Conservation (phyloP, 768 basidiomycete genomes). For the Gyrodon lividus region DNA sequence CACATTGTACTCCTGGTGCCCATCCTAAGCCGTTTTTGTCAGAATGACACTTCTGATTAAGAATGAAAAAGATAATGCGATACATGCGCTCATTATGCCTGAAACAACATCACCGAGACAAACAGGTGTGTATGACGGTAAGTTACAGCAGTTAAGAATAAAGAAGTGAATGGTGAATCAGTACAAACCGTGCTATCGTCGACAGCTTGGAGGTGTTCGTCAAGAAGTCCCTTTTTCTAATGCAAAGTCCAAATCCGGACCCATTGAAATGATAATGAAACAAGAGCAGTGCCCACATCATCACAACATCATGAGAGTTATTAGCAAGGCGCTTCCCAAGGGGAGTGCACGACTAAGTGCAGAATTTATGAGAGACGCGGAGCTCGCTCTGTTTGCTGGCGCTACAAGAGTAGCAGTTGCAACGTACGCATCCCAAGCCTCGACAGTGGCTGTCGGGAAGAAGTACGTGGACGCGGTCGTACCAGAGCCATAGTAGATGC, state of each 20-base stretch:
- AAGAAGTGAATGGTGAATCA: not conserved
- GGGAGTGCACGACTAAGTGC: not conserved
- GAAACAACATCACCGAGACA: not conserved
- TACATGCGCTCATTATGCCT: not conserved
- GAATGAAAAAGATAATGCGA: not conserved
- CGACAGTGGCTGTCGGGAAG: conserved; percentile 53
- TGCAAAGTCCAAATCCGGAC: not conserved
- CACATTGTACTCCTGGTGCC: no score
- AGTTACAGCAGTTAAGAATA: not conserved
- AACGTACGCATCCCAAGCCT: conserved; percentile 55
- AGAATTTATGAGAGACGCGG: not conserved
- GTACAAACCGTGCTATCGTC: not conserved
- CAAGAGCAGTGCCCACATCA: not conserved
- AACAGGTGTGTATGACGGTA: not conserved
- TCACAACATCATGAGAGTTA: not conserved
- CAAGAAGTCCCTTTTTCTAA: not conserved
- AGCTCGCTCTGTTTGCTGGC: not conserved
- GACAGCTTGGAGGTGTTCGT: not conserved
- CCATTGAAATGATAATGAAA: not conserved
- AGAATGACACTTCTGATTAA: not conserved
- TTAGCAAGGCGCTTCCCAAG: not conserved
- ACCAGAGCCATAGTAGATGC: conserved; percentile 53
- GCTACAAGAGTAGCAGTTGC: conserved; percentile 34
- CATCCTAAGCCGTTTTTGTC: no score
- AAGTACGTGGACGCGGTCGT: conserved; percentile 52